Base-by-base conservation (phyloP, 805 yeast species). In the Zygotorulaspora chibaensis region DNA sequence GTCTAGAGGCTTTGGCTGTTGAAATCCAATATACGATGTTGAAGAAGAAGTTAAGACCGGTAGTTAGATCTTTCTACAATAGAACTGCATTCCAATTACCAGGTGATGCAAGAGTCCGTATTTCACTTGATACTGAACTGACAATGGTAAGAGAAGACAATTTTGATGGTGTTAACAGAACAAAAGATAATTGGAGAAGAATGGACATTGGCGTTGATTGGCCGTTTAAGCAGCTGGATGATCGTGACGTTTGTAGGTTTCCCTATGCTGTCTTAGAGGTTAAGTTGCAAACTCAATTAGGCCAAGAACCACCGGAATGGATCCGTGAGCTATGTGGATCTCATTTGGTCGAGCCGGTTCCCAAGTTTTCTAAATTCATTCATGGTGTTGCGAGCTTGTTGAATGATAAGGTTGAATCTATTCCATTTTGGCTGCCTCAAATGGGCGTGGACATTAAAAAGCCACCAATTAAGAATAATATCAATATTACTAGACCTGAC, bases 241-340 rank as follows among this genome's bases (percentile, higher is more conserved):
- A 85, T 35, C 74, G 76, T 50, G 99, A 93, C 62, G 80, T 87
- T 42, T 91, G 91, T 62, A 76, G 96, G 58, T 93, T 93, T 71
- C 99, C 99, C 3, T 93, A 93, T 66, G 99, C 99, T 1, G 96
- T 93, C 35, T 74, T 93, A 57, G 99, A 93, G 72, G 99, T 93
- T 48, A 93, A 93, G 69, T 76, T 93, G 53, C 99, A 93, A 69
- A 93, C 99, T 3, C 98, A 93, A 72, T 62, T 93, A 69, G 99
- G 99, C 45, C 99, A 93, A 70, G 99, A 93, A 67, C 99, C 99
- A 25, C 99, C 99, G 8, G 83, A 78, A 51, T 93, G 99, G 99
- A 95, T 93, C 40, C 79, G 93, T 55, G 96, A 91, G 54, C 76
- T 93, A 65, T 90, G 91, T 29, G 72, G 90, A 0, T 84, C 95